Conservation (phyloP, 306 rosid genomes). For the Quercus suber region DNA sequence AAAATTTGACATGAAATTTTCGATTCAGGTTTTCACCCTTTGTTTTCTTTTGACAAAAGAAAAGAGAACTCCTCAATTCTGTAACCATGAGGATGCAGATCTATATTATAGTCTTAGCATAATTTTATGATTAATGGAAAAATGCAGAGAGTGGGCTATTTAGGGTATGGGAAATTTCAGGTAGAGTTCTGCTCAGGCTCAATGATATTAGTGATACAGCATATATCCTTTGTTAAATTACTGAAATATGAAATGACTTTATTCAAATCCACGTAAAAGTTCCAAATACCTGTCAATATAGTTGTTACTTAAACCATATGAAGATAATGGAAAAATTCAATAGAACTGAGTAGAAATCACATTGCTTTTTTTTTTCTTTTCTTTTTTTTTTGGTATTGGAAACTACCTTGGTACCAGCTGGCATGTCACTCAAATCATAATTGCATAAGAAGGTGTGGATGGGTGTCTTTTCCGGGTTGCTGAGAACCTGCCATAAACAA, state of each 20-base stretch:
- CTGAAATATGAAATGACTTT: too few relatives aligned
- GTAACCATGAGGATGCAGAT: too few relatives aligned
- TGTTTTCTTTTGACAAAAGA: too few relatives aligned
- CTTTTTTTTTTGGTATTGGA: neutral
- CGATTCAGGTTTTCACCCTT: too few relatives aligned
- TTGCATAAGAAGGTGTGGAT: constrained; percentile 82
- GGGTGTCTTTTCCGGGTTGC: constrained; percentile 93
- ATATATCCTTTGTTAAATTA: too few relatives aligned
- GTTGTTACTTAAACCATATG: neutral
- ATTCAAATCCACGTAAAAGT: neutral
- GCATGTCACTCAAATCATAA: constrained; percentile 90
- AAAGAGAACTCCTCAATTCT: too few relatives aligned
- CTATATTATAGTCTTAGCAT: too few relatives aligned
- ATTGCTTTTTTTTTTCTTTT: neutral
- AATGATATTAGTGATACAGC: too few relatives aligned
- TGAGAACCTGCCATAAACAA: constrained; percentile 66
- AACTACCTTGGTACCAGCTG: constrained; percentile 82
- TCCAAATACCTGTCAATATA: neutral
- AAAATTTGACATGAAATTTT: neutral
- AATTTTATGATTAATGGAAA: too few relatives aligned
- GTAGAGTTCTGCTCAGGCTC: too few relatives aligned
- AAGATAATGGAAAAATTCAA: neutral
- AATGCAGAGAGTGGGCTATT: neutral
- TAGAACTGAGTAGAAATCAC: neutral
- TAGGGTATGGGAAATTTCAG: too few relatives aligned